These are phyloP conservation scores for Aspergillus carlsbadensis DNA, from an alignment of 495 filamentous ascomycete genomes.

Conservation along the genomic window DNA sequence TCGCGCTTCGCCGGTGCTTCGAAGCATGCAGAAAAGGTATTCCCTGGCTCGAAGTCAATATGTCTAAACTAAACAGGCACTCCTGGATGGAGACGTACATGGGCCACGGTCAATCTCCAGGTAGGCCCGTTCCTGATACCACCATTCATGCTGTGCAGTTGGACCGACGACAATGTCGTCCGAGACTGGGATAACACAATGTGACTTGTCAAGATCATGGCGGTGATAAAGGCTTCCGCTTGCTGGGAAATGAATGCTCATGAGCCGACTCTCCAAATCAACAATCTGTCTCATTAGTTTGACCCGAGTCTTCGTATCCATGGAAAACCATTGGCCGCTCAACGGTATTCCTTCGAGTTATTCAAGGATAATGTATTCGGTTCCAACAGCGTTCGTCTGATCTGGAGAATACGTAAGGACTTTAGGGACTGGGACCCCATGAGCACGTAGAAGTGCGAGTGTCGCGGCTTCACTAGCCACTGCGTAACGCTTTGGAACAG, in stretches of 20 bases:
- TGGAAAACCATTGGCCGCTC: conserved; percentile 24
- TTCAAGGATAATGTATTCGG: conserved; percentile 31
- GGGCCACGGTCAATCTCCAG: conserved; percentile 32
- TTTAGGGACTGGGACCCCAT: conserved; percentile 22
- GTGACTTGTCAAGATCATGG: conserved; percentile 20
- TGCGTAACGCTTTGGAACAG: conserved; percentile 24
- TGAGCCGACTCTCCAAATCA: conserved; percentile 29
- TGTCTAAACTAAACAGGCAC: background rate
- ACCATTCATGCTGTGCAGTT: conserved; percentile 26
- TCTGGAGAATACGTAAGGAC: conserved; percentile 19
- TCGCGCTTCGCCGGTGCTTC: conserved; percentile 29
- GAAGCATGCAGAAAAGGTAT: conserved; percentile 19
- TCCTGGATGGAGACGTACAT: conserved; percentile 19
- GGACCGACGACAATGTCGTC: conserved; percentile 28
- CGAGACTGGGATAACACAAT: conserved; percentile 10
- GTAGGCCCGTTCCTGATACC: conserved; percentile 27
- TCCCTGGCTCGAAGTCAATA: conserved; percentile 13
- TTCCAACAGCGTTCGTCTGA: conserved; percentile 23
- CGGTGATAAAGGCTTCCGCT: conserved; percentile 37
- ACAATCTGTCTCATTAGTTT: conserved; percentile 35
- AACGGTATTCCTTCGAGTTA: conserved; percentile 22
- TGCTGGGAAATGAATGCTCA: conserved; percentile 29
- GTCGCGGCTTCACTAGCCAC: conserved; percentile 39
- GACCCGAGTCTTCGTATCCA: conserved; percentile 25
- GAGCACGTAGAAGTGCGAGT: conserved; percentile 25